Percentiles rank a stretch among this genome's conserved stretches.
Evolutionary conservation across 192 early-diverging fungal species (phyloP).

Genomic region (Kappamyces sp.): DNA sequence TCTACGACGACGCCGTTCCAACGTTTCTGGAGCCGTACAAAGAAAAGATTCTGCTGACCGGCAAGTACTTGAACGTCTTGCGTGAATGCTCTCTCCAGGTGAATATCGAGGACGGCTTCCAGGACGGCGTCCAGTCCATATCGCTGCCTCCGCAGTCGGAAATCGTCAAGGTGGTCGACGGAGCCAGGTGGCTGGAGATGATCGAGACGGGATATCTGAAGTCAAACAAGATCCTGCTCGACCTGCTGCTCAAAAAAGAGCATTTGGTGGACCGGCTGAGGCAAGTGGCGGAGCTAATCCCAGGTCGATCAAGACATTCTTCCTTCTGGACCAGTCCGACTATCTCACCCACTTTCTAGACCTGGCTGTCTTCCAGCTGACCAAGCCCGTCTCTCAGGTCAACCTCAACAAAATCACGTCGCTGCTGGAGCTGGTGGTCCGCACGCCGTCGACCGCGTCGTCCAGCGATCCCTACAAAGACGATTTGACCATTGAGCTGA

Average conservation of each 20-base stretch:
- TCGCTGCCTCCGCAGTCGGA: not conserved
- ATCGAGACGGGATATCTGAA: constrained; percentile 82
- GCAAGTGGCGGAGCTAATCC: constrained; percentile 20
- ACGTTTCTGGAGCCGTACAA: constrained; percentile 70
- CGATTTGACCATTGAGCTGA: constrained; percentile 73
- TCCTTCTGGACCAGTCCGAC: constrained; percentile 89
- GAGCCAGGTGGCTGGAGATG: constrained; percentile 56
- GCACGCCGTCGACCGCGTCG: constrained; percentile 76
- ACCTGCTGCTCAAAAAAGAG: constrained; percentile 72
- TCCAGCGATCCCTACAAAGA: constrained; percentile 72
- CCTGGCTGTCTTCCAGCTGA: constrained; percentile 71
- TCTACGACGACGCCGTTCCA: constrained; percentile 62
- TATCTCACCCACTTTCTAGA: constrained; percentile 93
- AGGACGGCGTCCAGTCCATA: constrained; percentile 1
- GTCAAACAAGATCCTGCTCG: constrained; percentile 80
- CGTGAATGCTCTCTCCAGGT: constrained; percentile 67
- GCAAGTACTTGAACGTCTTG: constrained; percentile 93
- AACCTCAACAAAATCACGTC: constrained; percentile 69
- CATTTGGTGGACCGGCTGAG: constrained; percentile 69
- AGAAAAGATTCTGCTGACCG: constrained; percentile 79
- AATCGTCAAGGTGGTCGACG: constrained; percentile 11
- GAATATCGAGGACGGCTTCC: not conserved
- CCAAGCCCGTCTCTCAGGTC: constrained; percentile 63
- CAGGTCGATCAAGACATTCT: constrained; percentile 88
- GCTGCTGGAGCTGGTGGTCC: constrained; percentile 79